Evolutionary conservation across 1,139 yeast species (phyloP).

Genomic region (Candida sp.): DNA sequence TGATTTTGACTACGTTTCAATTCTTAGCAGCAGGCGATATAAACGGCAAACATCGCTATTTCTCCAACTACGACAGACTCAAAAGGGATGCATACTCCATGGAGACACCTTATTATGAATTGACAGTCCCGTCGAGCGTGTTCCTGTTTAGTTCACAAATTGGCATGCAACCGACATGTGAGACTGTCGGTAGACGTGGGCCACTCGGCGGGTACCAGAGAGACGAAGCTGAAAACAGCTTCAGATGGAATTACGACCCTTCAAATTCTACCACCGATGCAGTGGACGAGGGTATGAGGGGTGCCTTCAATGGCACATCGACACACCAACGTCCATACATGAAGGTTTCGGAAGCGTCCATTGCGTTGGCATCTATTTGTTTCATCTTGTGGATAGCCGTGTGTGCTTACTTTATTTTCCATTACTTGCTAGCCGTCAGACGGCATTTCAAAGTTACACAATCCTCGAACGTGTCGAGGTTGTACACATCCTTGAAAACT

Average conservation of each 20-base stretch:
- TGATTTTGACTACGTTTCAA: slow-evolving; percentile 44
- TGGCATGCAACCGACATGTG: background rate
- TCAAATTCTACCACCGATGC: background rate
- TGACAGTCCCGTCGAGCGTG: slow-evolving; percentile 21
- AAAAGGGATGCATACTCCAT: slow-evolving; percentile 28
- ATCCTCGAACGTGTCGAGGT: slow-evolving; percentile 29
- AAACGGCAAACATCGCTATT: slow-evolving; percentile 14
- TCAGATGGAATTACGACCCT: background rate
- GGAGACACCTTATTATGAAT: slow-evolving; percentile 28
- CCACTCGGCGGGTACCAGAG: background rate
- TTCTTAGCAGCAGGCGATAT: slow-evolving; percentile 27
- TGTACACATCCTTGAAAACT: slow-evolving; percentile 52
- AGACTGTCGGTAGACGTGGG: background rate
- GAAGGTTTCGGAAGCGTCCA: slow-evolving; percentile 15
- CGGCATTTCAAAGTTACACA: slow-evolving; percentile 18
- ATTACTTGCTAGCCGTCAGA: slow-evolving; percentile 28
- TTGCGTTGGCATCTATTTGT: slow-evolving; percentile 33
- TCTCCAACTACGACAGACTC: slow-evolving; percentile 21
- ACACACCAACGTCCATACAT: slow-evolving; percentile 3
- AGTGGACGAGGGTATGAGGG: background rate
- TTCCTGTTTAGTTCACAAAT: slow-evolving; percentile 9
- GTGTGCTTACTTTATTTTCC: slow-evolving; percentile 33
- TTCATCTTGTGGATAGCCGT: slow-evolving; percentile 38
- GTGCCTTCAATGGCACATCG: slow-evolving; percentile 1
- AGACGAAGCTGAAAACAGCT: background rate